Base-by-base conservation (phyloP, 225 moss, liverwort and hornwort genomes). In the Antitrichia curtipendula region DNA sequence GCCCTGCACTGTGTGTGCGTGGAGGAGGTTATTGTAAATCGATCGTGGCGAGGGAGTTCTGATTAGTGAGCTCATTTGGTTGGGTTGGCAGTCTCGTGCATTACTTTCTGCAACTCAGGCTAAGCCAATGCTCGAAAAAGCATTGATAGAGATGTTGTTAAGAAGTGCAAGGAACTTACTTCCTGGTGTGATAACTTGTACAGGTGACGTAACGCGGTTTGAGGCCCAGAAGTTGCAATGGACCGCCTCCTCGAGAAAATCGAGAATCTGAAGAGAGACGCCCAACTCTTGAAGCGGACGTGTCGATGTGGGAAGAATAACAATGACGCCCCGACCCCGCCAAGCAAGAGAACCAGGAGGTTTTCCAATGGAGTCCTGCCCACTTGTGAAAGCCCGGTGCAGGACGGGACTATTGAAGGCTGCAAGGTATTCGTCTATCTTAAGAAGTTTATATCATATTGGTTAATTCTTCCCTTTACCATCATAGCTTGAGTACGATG, bases 231-330 rank as follows among this genome's bases (percentile, higher is more conserved):
- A 38, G 54, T 76, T 52, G 80, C 58, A 45, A 93, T 93, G 93
- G 92, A 93, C 84, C 49, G 75, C 71, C 22, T 93, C 47, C 53
- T 85, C 41, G 82, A 86, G 87, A 91, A 87, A 84, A 90, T 92
- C 65, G 91, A 91, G 60, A 90, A 83, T 41, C 70, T 94, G 85
- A 90, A 85, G 80, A 81, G 36, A 53, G 87, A 82, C 28, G 86
- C 82, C 8, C 90, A 89, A 72, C 89, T 54, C 36, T 21, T 83
- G 43, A 88, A 89, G 86, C 65, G 80, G 25, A 85, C 56, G 7
- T 86, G 87, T 85, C 60, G 45, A 60, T 80, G 87, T 45, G 61
- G 43, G 36, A 76, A 50, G 38, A 27, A 34, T 17, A 63, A 81
- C 29, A 63, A 49, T 34, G 61, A 21, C 47, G 10, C 75, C 24